Base-by-base conservation (phyloP, 2,329 filamentous ascomycete species). In the Colletotrichum brevisporum region DNA sequence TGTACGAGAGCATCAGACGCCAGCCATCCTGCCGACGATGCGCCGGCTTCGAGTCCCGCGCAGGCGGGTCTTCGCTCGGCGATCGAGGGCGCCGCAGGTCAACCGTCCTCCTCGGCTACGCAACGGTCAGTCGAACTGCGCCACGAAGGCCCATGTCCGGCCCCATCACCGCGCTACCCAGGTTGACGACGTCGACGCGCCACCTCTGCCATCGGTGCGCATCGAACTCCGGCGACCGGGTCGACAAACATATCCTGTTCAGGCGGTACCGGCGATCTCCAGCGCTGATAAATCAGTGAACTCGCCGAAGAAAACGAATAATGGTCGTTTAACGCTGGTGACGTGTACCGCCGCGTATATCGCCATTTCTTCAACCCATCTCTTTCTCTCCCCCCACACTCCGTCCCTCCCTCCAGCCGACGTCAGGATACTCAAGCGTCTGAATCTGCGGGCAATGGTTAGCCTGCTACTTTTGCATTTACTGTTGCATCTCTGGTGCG, bases 1-100 rank as follows among this genome's bases (percentile, higher is more conserved):
- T 85, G n/a, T 94, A 92, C 77, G 92, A 94, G 79, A 82, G 82
- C 74, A 71, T 88, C 53, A 78, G 79, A 24, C 78, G 78, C 65
- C 82, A 80, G n/a, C n/a, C 58, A 74, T 81, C 8, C 70, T 76
- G 13, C 74, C 13, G 83, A 84, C 58, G 83, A 83, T 86, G 82
- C 71, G 82, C 81, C 66, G 83, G 80, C 31, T 87, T 85, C 78
- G 84, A 83, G 74, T 84, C 83, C 0, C 79, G 78, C 21, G 76
- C 61, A 13, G 16, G 76, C 76, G 36, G 74, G 73, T 16, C 70
- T 71, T 2, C n/a, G n/a, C n/a, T n/a, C n/a, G n/a, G n/a, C n/a
- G n/a, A n/a, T n/a, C n/a, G n/a, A n/a, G n/a, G n/a, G n/a, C n/a
- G n/a, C n/a, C n/a, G n/a, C 75, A 72, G 39, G 57, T 47, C 15